Evolutionary conservation across 768 basidiomycete genomes (phyloP), one percentile per base, ranked within the genome.

Genomic region (Mycena leptocephala): DNA sequence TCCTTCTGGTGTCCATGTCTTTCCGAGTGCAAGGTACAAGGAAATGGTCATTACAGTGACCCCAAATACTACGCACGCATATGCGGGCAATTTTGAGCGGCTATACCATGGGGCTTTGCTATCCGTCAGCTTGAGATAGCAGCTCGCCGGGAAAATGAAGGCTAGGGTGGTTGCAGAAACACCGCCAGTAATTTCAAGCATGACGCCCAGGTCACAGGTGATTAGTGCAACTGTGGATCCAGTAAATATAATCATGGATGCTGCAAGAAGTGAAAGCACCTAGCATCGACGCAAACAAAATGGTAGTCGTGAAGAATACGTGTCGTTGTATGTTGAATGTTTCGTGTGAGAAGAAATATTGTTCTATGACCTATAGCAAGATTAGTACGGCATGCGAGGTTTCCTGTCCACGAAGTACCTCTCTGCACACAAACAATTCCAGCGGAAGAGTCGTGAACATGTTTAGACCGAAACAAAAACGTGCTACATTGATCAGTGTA

Each of bases 181-280:
- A n/a, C 98, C 98, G n/a, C 98, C 98, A 0, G 97, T 97, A 55
- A 99, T 95, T 87, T 99, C 98, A 46, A 99, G 93, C 87, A 98
- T 98, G 56, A 99, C 94, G n/a, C 98, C 98, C 18, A 99, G 90
- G 83, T 99, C 98, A 82, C 97, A 98, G 1, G 98, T 99, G 72
- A 97, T 89, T 69, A 99, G 89, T 6, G 98, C 92, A 74, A 98
- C 97, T 97, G 81, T 18, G 62, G 43, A 68, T n/a, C 56, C 26
- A 32, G 18, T 66, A 66, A 63, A 65, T 65, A 80, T 20, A 80
- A 63, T 30, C 33, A 62, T 24, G 37, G 46, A 28, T 33, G 26
- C 26, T 59, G 5, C 10, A 20, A 30, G 24, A 74, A 41, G 10
- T 26, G 20, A 73, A 46, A 92, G 77, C 82, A 97, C 97, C 90